Evolutionary conservation across 768 basidiomycete genomes (phyloP).

Genomic region (Lactarius indigo): DNA sequence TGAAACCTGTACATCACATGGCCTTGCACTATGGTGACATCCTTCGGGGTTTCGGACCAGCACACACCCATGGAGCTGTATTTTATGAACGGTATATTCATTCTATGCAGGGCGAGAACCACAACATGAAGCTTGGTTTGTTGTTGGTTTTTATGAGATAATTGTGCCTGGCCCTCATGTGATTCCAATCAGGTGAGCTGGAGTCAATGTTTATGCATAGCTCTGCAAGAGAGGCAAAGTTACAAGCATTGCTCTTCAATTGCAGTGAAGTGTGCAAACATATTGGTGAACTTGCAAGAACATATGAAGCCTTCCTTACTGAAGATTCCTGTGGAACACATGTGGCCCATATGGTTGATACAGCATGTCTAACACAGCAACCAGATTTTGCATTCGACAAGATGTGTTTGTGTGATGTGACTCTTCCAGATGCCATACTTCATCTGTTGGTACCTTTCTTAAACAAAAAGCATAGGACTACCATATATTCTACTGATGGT

Average conservation of each 20-base stretch:
- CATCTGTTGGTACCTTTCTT: too few relatives aligned
- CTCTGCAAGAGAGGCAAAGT: conserved; percentile 6
- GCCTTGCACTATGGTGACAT: conserved; percentile 33
- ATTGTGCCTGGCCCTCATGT: too few relatives aligned
- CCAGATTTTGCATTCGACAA: too few relatives aligned
- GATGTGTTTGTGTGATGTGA: too few relatives aligned
- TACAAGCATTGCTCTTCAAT: neutral
- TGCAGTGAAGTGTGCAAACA: neutral
- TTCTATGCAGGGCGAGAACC: conserved; percentile 26
- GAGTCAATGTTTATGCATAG: conserved; percentile 14
- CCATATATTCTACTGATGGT: too few relatives aligned
- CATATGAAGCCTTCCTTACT: neutral
- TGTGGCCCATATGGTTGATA: too few relatives aligned
- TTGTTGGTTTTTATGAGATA: neutral
- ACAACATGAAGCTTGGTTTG: conserved; percentile 26
- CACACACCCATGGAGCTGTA: conserved; percentile 21
- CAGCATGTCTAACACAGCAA: too few relatives aligned
- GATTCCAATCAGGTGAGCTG: conserved; percentile 21
- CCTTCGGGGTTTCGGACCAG: conserved; percentile 32
- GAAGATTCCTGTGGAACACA: conserved; percentile 9
- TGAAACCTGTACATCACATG: conserved; percentile 35
- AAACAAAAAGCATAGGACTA: too few relatives aligned
- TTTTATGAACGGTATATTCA: conserved; percentile 26
- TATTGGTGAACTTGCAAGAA: neutral
- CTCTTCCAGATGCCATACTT: too few relatives aligned